Conservation (phyloP, 139 green algal species). For the Ulvella scutata region DNA sequence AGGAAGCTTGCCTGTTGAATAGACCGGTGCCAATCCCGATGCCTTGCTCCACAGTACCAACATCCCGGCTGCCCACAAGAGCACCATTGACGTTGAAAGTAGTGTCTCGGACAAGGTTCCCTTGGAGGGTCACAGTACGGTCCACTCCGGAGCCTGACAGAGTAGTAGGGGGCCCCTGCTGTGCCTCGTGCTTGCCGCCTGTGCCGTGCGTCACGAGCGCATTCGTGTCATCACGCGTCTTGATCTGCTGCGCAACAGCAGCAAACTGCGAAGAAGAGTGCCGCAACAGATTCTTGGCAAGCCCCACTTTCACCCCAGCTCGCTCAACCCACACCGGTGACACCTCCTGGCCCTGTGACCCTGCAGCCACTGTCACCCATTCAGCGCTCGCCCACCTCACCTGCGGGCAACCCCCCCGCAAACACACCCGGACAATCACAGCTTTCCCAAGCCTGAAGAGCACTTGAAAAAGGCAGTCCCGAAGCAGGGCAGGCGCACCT, state of each 20-base stretch:
- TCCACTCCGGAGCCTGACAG: slow-evolving; percentile 63
- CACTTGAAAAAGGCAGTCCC: too few relatives aligned
- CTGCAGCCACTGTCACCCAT: too few relatives aligned
- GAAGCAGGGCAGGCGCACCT: slow-evolving; percentile 28
- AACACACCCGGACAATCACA: too few relatives aligned
- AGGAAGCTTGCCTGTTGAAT: slow-evolving; percentile 42
- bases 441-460: too few relatives aligned
- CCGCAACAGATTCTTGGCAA: not conserved
- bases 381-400: too few relatives aligned
- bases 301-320: slow-evolving; percentile 55
- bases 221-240: slow-evolving; percentile 39
- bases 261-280: not conserved
- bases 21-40: slow-evolving; percentile 47
- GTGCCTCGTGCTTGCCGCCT: slow-evolving; percentile 23
- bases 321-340: slow-evolving; percentile 86
- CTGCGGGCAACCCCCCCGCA: too few relatives aligned
- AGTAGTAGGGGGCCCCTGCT: slow-evolving; percentile 77
- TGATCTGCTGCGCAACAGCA: slow-evolving; percentile 30
- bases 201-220: slow-evolving; percentile 17
- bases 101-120: slow-evolving; percentile 55
- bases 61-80: slow-evolving; percentile 49
- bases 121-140: slow-evolving; percentile 33
- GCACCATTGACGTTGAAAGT: slow-evolving; percentile 55
- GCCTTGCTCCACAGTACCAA: slow-evolving; percentile 62
- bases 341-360: slow-evolving; percentile 57